Evolutionary conservation across 2,329 filamentous ascomycete genomes (phyloP).

Genomic region (Pseudovirgaria hyperparasitica): DNA sequence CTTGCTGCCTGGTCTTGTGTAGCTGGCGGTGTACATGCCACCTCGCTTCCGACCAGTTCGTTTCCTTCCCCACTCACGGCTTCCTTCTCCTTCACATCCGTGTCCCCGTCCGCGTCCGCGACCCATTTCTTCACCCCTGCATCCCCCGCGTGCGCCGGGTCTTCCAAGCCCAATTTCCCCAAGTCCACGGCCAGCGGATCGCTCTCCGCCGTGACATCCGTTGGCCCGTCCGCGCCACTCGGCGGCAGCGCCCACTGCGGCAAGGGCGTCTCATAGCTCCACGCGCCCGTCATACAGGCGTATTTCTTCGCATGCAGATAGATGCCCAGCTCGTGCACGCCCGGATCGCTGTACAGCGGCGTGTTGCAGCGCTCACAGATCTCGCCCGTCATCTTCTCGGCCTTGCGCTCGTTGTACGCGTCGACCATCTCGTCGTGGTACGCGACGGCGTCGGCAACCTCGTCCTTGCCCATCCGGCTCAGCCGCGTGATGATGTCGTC

Average conservation of each 20-base stretch:
- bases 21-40: no score
- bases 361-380: slow-evolving; percentile 72
- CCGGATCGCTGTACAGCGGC: slow-evolving; percentile 85
- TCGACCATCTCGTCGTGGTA: slow-evolving; percentile 93
- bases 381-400: slow-evolving; percentile 85
- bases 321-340: slow-evolving; percentile 76
- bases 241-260: slow-evolving; percentile 83
- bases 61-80: no score
- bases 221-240: slow-evolving; percentile 56
- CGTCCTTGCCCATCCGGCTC: slow-evolving; percentile 83
- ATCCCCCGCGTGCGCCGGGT: no score
- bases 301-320: slow-evolving; percentile 91
- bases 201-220: slow-evolving; percentile 42
- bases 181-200: slow-evolving; percentile 33
- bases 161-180: slow-evolving; percentile 25
- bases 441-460: slow-evolving; percentile 77
- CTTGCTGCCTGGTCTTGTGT: no score
- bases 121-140: no score
- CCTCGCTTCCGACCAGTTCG: no score
- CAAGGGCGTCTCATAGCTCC: slow-evolving; percentile 77
- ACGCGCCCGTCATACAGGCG: slow-evolving; percentile 67
- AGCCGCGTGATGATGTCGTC: slow-evolving; percentile 81
- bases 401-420: slow-evolving; percentile 77
- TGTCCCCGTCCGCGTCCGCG: no score
- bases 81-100: no score